phyloP scores from a whole-genome alignment of 495 filamentous ascomycete species.

The Bathelium albidoporum region DNA sequence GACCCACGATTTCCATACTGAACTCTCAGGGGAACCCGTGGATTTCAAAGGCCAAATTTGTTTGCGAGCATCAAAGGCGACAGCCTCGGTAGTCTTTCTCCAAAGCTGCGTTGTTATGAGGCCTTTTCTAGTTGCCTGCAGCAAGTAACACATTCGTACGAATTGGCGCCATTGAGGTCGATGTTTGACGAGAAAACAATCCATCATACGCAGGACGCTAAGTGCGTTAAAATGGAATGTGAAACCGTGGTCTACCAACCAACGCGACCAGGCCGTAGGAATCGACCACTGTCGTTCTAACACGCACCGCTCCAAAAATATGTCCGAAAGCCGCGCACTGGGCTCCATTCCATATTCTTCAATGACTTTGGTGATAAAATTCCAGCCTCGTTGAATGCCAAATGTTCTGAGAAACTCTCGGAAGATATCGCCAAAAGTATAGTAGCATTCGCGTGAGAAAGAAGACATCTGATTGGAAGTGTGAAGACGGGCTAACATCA shows the following conservation, averaged over 20 bases:
- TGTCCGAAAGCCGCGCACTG: background rate
- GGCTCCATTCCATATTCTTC: background rate
- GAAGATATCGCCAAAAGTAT: background rate
- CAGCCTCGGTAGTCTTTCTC: background rate
- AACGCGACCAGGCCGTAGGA: background rate
- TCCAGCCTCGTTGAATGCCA: background rate
- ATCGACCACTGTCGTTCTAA: background rate
- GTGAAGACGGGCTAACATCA: background rate
- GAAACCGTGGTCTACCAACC: background rate
- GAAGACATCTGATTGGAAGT: background rate
- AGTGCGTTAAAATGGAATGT: background rate
- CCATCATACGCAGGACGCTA: background rate
- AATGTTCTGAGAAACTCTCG: background rate
- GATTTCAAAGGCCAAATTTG: background rate
- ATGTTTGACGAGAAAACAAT: background rate
- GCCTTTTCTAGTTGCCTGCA: background rate
- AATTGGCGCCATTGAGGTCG: background rate
- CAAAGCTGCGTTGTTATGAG: background rate
- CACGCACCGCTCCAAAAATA: background rate
- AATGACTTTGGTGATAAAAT: background rate
- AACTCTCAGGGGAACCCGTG: background rate
- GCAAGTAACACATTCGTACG: background rate
- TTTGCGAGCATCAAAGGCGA: conserved; percentile 2
- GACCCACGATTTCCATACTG: background rate
- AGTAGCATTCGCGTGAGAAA: background rate